Percentiles rank a stretch among this genome's conserved stretches.
Evolutionary conservation across 148 eudicot species (phyloP).

Genomic region (Chenopodium album): DNA sequence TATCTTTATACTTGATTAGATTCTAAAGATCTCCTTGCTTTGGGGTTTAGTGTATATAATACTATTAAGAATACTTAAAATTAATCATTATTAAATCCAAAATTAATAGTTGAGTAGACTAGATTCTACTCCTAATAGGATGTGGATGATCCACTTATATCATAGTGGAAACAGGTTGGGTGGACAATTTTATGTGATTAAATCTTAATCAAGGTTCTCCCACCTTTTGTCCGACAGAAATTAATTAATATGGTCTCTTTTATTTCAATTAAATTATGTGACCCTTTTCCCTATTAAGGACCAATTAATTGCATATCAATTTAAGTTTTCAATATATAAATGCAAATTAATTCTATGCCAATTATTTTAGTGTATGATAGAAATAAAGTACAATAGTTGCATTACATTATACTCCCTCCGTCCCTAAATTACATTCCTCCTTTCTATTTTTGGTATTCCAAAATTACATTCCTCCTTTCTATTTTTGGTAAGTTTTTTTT

Average conservation of each 20-base stretch:
- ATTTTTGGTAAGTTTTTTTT: no score
- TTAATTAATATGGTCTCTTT: constrained; percentile 5
- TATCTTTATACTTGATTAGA: neutral
- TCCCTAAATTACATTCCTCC: no score
- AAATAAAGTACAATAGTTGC: no score
- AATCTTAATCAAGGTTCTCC: constrained; percentile 10
- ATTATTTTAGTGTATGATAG: no score
- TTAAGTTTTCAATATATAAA: no score
- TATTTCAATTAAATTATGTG: neutral
- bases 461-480: no score
- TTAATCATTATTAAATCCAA: neutral
- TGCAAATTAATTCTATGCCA: no score
- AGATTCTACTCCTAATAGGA: neutral
- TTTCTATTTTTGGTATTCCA: no score
- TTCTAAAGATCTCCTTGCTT: constrained; percentile 3
- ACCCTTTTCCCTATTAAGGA: no score
- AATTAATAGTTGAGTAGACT: neutral
- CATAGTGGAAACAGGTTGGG: constrained; percentile 23
- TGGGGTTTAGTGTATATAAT: constrained; percentile 19
- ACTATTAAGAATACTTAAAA: neutral
- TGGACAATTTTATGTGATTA: constrained; percentile 11
- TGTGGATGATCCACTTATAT: constrained; percentile 26
- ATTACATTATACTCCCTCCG: no score
- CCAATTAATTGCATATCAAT: no score
- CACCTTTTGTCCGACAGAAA: constrained; percentile 27